phyloP scores from a whole-genome alignment of 2,329 filamentous ascomycete genomes.

The Pseudogymnoascus sp. region DNA sequence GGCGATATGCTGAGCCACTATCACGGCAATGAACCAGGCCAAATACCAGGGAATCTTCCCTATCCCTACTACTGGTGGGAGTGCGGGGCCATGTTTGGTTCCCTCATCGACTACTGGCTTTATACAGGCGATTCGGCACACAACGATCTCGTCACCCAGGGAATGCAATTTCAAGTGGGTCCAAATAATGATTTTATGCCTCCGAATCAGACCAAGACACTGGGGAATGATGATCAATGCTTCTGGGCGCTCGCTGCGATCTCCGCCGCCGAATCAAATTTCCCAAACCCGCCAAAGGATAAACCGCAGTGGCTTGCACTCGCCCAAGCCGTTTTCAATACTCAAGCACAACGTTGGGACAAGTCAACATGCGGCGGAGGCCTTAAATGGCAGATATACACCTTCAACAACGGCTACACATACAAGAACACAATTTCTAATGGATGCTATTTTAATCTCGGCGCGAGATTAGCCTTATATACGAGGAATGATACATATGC shows the following conservation, averaged over 20 bases:
- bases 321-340: slow-evolving; percentile 75
- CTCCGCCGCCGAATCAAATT: slow-evolving; percentile 63
- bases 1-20: slow-evolving; percentile 46
- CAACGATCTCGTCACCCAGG: slow-evolving; percentile 60
- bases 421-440: slow-evolving; percentile 66
- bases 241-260: slow-evolving; percentile 68
- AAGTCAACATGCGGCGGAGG: slow-evolving; percentile 62
- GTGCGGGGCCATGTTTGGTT: slow-evolving; percentile 67
- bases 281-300: slow-evolving; percentile 45
- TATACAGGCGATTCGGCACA: slow-evolving; percentile 69
- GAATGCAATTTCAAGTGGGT: slow-evolving; percentile 68
- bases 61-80: slow-evolving; percentile 52
- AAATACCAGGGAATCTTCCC: slow-evolving; percentile 45
- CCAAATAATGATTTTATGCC: slow-evolving; percentile 72
- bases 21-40: slow-evolving; percentile 42
- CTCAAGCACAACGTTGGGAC: slow-evolving; percentile 69
- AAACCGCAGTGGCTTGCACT: slow-evolving; percentile 63
- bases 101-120: slow-evolving; percentile 77
- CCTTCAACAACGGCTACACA: slow-evolving; percentile 72
- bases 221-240: slow-evolving; percentile 69
- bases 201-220: slow-evolving; percentile 58
- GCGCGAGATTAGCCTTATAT: slow-evolving; percentile 64
- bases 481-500: slow-evolving; percentile 71
- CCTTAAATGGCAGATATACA: slow-evolving; percentile 77
- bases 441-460: slow-evolving; percentile 55